A percentile compares a stretch with the other conserved stretches of the same genome.
Conservation (phyloP, 2,329 filamentous ascomycete genomes). For the Colletotrichum echinochloae region DNA sequence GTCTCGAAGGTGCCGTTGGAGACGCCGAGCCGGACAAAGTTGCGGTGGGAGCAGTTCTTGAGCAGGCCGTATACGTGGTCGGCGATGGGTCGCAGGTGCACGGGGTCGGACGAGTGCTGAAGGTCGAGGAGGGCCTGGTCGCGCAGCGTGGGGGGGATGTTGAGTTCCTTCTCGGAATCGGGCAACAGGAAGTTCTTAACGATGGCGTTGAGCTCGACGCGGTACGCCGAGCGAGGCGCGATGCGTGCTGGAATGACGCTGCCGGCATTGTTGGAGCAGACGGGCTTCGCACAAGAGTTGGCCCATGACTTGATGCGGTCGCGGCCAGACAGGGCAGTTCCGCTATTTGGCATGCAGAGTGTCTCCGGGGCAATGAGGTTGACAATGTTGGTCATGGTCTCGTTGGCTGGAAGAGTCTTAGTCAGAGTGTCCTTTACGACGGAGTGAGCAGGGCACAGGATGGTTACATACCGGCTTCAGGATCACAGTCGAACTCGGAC, state of each 20-base stretch:
- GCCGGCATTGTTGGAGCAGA: conserved; percentile 26
- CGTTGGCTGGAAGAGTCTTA: conserved; percentile 43
- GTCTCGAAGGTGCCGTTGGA: conserved; percentile 64
- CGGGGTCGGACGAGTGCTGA: conserved; percentile 52
- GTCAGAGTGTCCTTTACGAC: background rate
- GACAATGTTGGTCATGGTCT: conserved; percentile 51
- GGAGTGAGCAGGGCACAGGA: background rate
- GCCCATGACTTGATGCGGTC: conserved; percentile 44
- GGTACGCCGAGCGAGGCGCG: conserved; percentile 36
- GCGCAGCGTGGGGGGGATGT: conserved; percentile 58
- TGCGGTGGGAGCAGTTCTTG: conserved; percentile 61
- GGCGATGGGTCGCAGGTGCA: conserved; percentile 55
- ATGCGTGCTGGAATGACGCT: conserved; percentile 37
- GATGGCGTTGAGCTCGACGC: conserved; percentile 54
- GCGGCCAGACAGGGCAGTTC: conserved; percentile 33
- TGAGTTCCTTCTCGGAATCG: conserved; percentile 59
- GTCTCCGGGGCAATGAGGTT: conserved; percentile 49
- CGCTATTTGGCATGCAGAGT: conserved; percentile 44
- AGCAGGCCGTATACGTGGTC: conserved; percentile 61
- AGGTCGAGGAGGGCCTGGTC: conserved; percentile 53
- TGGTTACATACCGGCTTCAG: conserved; percentile 49
- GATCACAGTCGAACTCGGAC: conserved; percentile 45
- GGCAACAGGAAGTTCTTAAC: conserved; percentile 56
- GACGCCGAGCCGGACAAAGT: conserved; percentile 66
- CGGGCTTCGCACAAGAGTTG: conserved; percentile 36